Conservation (phyloP, 371 early-diverging fungal genomes). For the Mortierella sp. region DNA sequence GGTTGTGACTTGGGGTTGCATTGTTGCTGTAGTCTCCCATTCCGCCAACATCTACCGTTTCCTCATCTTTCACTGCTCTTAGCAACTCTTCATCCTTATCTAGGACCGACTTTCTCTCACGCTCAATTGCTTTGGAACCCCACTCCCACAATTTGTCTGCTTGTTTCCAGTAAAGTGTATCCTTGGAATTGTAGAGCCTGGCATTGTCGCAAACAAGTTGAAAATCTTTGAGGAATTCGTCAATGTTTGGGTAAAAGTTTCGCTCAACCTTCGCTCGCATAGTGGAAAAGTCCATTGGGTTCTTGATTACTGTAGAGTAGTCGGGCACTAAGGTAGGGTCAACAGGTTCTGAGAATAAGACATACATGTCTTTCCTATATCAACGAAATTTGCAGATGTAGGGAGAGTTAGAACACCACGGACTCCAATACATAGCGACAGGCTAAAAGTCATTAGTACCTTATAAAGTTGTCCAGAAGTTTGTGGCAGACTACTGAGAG, state of each 20-base stretch:
- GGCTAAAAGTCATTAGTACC: constrained; percentile 50
- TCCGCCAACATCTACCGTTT: constrained; percentile 38
- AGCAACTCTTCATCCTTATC: constrained; percentile 57
- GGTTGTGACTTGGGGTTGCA: constrained; percentile 9
- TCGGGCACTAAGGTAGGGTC: constrained; percentile 80
- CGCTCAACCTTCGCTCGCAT: constrained; percentile 71
- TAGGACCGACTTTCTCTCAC: constrained; percentile 65
- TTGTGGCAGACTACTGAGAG: constrained; percentile 61
- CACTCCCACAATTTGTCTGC: constrained; percentile 75
- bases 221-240: constrained; percentile 73
- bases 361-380: constrained; percentile 62
- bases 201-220: constrained; percentile 76
- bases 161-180: constrained; percentile 78
- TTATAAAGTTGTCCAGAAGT: constrained; percentile 65
- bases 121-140: constrained; percentile 70
- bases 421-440: neutral
- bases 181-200: constrained; percentile 78
- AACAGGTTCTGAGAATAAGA: constrained; percentile 88
- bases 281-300: constrained; percentile 80
- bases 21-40: constrained; percentile 35
- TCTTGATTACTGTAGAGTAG: constrained; percentile 78
- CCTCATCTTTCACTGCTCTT: constrained; percentile 37
- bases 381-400: constrained; percentile 1
- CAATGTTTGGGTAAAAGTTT: constrained; percentile 63
- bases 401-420: neutral